Evolutionary conservation across 495 filamentous ascomycete genomes (phyloP).

Genomic region (Acidomyces sp.): DNA sequence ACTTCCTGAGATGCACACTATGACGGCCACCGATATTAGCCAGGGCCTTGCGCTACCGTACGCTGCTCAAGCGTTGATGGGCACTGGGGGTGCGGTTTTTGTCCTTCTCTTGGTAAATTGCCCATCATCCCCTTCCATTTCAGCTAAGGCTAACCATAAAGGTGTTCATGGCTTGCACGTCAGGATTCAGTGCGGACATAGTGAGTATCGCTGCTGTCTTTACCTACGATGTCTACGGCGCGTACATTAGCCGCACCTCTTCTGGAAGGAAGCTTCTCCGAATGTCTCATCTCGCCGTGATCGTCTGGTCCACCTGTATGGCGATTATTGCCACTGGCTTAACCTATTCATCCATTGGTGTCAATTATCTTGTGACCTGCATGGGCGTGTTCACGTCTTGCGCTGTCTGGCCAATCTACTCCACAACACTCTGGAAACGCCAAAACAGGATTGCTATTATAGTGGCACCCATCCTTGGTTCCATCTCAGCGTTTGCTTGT

Average conservation of each 20-base stretch:
- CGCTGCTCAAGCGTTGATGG: conserved; percentile 15
- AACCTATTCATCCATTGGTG: conserved; percentile 15
- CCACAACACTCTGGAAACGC: conserved; percentile 18
- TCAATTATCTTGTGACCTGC: conserved; percentile 20
- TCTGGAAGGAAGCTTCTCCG: conserved; percentile 18
- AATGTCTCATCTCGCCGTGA: conserved; percentile 20
- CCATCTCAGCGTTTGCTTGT: conserved; percentile 17
- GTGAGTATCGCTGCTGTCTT: conserved; percentile 19
- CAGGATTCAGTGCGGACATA: conserved; percentile 17
- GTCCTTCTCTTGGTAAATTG: conserved; percentile 12
- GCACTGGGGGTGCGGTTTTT: conserved; percentile 18
- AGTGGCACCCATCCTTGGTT: conserved; percentile 14
- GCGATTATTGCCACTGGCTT: conserved; percentile 28
- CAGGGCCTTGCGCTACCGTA: conserved; percentile 18
- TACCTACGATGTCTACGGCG: conserved; percentile 21
- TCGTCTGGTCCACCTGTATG: conserved; percentile 29
- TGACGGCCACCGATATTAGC: conserved; percentile 18
- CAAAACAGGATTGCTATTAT: conserved; percentile 19
- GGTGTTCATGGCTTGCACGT: conserved; percentile 23
- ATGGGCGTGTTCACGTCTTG: conserved; percentile 20
- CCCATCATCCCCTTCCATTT: background rate
- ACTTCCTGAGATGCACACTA: conserved; percentile 20
- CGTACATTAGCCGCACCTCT: conserved; percentile 19
- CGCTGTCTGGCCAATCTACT: conserved; percentile 21
- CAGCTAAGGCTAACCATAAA: background rate